A percentile compares a stretch with the other conserved stretches of the same genome.
Evolutionary conservation across 495 filamentous ascomycete genomes (phyloP).

Genomic region (Tuber melanosporum): DNA sequence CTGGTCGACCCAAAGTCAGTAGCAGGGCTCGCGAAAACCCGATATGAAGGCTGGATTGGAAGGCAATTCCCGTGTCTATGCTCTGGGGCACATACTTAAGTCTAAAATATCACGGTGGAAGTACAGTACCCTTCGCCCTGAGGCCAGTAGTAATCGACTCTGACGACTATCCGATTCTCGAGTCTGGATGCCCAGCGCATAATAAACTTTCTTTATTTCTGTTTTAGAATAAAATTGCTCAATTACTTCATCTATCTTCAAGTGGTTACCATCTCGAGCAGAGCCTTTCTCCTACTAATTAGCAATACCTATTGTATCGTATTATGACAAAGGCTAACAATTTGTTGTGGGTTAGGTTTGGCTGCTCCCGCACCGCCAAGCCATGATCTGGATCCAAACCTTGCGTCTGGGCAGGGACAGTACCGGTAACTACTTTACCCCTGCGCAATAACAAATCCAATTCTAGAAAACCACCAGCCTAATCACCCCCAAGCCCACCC

Average conservation of each 20-base stretch:
- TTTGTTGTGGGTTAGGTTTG: not conserved
- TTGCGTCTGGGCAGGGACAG: not conserved
- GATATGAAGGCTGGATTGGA: not conserved
- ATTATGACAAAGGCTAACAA: not conserved
- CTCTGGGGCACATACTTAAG: not conserved
- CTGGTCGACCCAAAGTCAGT: not conserved
- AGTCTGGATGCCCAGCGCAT: not conserved
- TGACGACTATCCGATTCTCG: not conserved
- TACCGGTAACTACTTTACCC: not conserved
- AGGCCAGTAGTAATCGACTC: not conserved
- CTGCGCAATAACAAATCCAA: not conserved
- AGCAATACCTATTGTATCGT: not conserved
- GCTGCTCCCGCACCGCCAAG: not conserved
- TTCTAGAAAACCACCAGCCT: not conserved
- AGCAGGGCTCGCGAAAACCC: not conserved
- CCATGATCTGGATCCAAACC: not conserved
- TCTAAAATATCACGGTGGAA: not conserved
- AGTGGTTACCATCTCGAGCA: not conserved
- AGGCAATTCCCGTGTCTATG: not conserved
- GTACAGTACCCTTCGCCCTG: not conserved
- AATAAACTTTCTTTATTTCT: not conserved
- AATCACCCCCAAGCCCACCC: not conserved
- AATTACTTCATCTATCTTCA: not conserved
- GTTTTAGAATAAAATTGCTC: not conserved
- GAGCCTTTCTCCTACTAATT: not conserved